Percentiles rank a stretch among this genome's conserved stretches.
Conservation (phyloP, 352 stramenopile genomes). For the Saprolegnia diclina region DNA sequence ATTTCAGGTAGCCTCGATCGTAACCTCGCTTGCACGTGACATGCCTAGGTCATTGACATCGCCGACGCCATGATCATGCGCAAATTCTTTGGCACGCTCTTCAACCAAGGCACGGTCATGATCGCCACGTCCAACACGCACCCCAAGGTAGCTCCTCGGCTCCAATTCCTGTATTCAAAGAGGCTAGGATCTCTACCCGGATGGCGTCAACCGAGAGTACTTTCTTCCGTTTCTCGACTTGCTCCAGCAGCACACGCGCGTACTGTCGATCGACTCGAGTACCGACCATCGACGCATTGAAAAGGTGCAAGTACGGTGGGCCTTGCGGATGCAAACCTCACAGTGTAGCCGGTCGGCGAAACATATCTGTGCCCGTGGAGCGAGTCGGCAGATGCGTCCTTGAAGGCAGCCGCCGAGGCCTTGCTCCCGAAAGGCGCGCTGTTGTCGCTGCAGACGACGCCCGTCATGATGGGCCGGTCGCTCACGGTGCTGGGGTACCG, state of each 20-base stretch:
- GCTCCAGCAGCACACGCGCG: constrained; percentile 84
- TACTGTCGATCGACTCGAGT: constrained; percentile 61
- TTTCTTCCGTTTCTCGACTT: constrained; percentile 96
- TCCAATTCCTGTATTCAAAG: too few species aligned
- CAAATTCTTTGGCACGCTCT: constrained; percentile 92
- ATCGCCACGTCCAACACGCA: constrained; percentile 94
- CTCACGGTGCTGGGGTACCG: constrained; percentile 43
- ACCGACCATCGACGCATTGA: constrained; percentile 69
- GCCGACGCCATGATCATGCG: constrained; percentile 95
- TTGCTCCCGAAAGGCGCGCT: constrained; percentile 32
- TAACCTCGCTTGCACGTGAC: too few species aligned
- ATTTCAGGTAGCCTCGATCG: constrained; percentile 81
- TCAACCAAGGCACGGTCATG: constrained; percentile 85
- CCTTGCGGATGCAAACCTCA: neutral
- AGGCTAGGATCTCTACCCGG: constrained; percentile 87
- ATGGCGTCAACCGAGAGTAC: constrained; percentile 93
- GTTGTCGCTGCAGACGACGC: constrained; percentile 41
- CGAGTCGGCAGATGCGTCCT: constrained; percentile 28
- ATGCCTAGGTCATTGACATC: constrained; percentile 93
- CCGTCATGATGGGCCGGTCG: constrained; percentile 74
- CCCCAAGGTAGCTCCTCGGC: constrained; percentile 49
- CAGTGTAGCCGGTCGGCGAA: constrained; percentile 28
- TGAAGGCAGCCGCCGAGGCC: constrained; percentile 44
- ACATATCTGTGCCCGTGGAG: constrained; percentile 59
- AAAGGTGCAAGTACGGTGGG: constrained; percentile 23